Evolutionary conservation across 257 asterid species (phyloP), one percentile per base, ranked within the genome.

Genomic region (Solanum boliviense): DNA sequence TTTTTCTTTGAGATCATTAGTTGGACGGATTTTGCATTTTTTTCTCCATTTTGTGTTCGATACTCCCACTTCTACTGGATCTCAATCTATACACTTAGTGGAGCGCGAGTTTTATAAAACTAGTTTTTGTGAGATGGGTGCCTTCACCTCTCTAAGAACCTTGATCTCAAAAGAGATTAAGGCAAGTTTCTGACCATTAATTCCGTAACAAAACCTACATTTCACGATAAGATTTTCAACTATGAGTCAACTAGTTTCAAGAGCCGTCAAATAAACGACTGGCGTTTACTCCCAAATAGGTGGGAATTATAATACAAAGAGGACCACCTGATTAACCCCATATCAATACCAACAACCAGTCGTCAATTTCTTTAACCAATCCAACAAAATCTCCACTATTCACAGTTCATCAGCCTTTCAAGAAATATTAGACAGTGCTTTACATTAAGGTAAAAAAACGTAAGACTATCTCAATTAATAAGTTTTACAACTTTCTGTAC

Each of bases 401-500:
- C 70, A 82, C 31, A 48, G 44, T 48, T 82, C 12, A 34, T 48
- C 85, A 15, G 68, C 39, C 18, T 44, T 81, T 16, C 68, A 29
- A 15, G 70, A 46, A 46, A 46, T 81, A 81, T 46, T 46, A 27
- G 27, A 44, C 27, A 27, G 58, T 25, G 67, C 67, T 79, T 56
- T 44, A 48, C 29, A 52, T 18, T 18, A 82, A 48, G 25, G 71
- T 29, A 5, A 46, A 10, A 46, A 48, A 82, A 48, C 31, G 60
- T 20, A 82, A 31, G 20, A 82, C 44, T 29, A 48, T 82, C 60
- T 46, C 35, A 81, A 46, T 44, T 16, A 41, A 29, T 27, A 46
- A 48, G 44, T 82, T 38, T 38, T 82, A 82, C 71, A 82, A 82
- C 86, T 82, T 81, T 82, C 68, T 82, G 86, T 82, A 82, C 86